Base-by-base conservation (phyloP, 2,329 filamentous ascomycete genomes). In the Xylariales sp. region DNA sequence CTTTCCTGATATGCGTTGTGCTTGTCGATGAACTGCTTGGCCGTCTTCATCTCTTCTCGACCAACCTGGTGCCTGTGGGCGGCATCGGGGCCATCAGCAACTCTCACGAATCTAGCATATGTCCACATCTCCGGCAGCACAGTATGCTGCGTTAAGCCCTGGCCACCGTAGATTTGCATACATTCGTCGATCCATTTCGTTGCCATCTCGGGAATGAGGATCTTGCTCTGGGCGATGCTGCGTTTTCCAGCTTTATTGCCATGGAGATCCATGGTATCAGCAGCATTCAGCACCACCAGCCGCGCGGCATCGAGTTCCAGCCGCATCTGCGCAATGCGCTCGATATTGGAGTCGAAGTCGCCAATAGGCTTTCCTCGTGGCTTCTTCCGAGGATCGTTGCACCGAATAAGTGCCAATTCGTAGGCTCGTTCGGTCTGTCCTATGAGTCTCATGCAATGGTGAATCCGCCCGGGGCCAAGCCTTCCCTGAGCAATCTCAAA, bases 401-500 rank as follows among this genome's bases (percentile, higher is more conserved):
- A 59, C 11, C 60, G 56, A 21, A 65, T 58, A 12, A 68, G 58
- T 3, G 62, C 62, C 8, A 66, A 57, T 46, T 66, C 64, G 45
- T 56, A 65, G 1, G 64, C 64, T 2, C 64, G 60, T 53, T 68
- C 64, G n/a, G 61, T 59, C 47, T 67, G 63, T 4, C 64, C 64
- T 39, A 68, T 63, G 6, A 65, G 46, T 7, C 64, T 57, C 63
- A 68, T 68, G 50, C 61, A 64, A 44, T 67, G 64, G 42, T 67
- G 63, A 39, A 68, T 68, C 31, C 64, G 55, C 3, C 64, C 64
- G 2, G 64, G 63, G 0, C 64, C 64, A 8, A 67, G 50, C 14
- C 64, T 53, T 19, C 64, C 64, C 45, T 68, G 64, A 1, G 63
- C 62, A 22, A 68, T 67, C 47, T 68, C 64, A 43, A 68, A 68